Conservation (phyloP, 805 yeast species). For the Nakazawaea ambrosiae region DNA sequence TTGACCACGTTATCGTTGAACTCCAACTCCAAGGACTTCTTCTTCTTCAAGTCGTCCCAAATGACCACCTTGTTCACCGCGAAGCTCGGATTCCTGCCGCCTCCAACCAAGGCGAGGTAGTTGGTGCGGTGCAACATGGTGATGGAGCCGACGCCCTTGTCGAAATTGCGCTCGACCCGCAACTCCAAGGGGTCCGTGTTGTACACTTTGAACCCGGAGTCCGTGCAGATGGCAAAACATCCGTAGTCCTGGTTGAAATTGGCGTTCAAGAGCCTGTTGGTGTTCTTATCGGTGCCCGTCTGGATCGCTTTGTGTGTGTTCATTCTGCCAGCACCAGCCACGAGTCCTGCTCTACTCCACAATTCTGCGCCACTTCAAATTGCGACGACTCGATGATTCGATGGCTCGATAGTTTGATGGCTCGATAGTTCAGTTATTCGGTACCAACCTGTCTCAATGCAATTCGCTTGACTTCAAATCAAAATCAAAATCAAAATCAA, state of each 20-base stretch:
- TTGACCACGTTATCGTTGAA: slow-evolving; percentile 71
- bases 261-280: slow-evolving; percentile 43
- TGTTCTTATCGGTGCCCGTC: slow-evolving; percentile 12
- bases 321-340: no score
- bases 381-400: no score
- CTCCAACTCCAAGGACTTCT: slow-evolving; percentile 65
- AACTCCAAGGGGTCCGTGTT: slow-evolving; percentile 82
- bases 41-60: slow-evolving; percentile 87
- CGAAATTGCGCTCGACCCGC: slow-evolving; percentile 54
- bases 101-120: slow-evolving; percentile 85
- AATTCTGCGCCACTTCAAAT: no score
- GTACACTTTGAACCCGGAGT: slow-evolving; percentile 77
- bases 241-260: slow-evolving; percentile 85
- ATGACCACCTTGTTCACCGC: slow-evolving; percentile 75
- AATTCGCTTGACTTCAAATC: no score
- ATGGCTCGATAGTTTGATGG: no score
- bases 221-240: slow-evolving; percentile 81
- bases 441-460: no score
- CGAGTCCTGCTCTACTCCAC: no score
- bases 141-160: slow-evolving; percentile 63
- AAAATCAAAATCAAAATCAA: no score
- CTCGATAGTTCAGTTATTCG: no score
- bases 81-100: slow-evolving; percentile 73
- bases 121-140: slow-evolving; percentile 88
- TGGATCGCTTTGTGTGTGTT: slow-evolving; percentile 25